A percentile compares a stretch with the other conserved stretches of the same genome.
Evolutionary conservation across 1,284 basidiomycete species (phyloP).

Genomic region (Moniliella sp.): DNA sequence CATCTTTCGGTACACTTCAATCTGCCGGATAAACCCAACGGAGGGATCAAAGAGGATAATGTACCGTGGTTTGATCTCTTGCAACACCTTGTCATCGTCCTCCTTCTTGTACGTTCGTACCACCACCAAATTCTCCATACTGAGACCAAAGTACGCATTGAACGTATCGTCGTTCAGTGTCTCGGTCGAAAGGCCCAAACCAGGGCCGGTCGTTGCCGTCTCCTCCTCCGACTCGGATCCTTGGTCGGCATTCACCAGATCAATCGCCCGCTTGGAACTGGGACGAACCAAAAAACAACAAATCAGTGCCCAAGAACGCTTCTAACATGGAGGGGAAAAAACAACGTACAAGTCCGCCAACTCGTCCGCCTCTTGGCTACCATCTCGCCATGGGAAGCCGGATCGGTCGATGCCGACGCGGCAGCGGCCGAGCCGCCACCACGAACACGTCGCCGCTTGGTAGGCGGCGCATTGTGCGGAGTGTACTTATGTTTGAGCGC

Average conservation of each 20-base stretch:
- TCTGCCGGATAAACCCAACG: constrained; percentile 67
- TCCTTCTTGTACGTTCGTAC: constrained; percentile 77
- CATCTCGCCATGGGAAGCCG: no score
- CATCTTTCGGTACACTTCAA: constrained; percentile 75
- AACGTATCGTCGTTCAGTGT: constrained; percentile 39
- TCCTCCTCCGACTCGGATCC: constrained; percentile 1
- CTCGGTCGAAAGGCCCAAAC: constrained; percentile 1
- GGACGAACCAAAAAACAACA: no score
- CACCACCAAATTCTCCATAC: constrained; percentile 58
- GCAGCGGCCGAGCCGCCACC: background rate
- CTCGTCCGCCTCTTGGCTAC: no score
- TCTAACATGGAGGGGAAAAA: no score
- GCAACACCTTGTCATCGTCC: constrained; percentile 65
- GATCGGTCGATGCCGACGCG: no score
- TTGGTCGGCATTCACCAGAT: no score
- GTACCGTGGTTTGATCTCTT: constrained; percentile 70
- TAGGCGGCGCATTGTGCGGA: background rate
- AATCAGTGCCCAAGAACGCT: no score
- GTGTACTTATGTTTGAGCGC: background rate
- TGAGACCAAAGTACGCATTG: constrained; percentile 58
- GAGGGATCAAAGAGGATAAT: constrained; percentile 78
- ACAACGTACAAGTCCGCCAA: no score
- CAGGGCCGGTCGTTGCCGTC: background rate
- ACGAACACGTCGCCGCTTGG: background rate
- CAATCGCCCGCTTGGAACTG: no score